Conservation (phyloP, 495 filamentous ascomycete species). For the Neurospora intermedia region DNA sequence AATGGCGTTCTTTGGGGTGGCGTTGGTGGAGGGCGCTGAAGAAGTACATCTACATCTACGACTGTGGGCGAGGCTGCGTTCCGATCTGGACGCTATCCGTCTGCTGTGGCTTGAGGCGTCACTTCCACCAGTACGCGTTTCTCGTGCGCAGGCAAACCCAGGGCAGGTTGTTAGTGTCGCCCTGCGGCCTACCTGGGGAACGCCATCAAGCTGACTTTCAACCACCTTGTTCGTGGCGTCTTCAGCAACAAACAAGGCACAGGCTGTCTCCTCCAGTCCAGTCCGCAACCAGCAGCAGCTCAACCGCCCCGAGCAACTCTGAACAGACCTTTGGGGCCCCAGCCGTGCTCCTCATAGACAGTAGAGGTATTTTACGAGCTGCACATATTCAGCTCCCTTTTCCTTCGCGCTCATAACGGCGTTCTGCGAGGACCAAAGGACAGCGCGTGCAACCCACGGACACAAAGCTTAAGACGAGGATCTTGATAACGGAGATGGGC, state of each 20-base stretch:
- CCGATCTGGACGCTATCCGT: conserved; percentile 36
- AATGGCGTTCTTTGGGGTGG: too few species aligned
- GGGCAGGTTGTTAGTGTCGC: neutral
- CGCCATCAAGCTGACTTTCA: conserved; percentile 44
- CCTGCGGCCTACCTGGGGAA: neutral
- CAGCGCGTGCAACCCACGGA: too few species aligned
- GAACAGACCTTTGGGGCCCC: neutral
- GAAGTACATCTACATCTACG: conserved; percentile 56
- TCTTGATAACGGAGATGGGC: too few species aligned
- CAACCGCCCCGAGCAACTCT: neutral
- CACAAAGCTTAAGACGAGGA: too few species aligned
- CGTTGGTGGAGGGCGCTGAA: conserved; percentile 46
- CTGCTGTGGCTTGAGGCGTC: neutral
- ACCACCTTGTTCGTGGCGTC: conserved; percentile 73
- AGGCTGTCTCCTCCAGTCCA: neutral
- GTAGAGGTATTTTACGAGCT: too few species aligned
- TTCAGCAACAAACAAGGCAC: conserved; percentile 60
- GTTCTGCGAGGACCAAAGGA: too few species aligned
- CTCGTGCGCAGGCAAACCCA: too few species aligned
- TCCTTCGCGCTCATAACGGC: too few species aligned
- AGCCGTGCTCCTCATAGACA: neutral
- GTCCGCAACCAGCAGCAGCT: neutral
- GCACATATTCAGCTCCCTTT: too few species aligned
- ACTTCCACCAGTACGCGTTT: neutral
- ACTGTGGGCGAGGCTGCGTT: conserved; percentile 68